phyloP scores from a whole-genome alignment of 305 asterid genomes.

The Fraxinus platypoda region DNA sequence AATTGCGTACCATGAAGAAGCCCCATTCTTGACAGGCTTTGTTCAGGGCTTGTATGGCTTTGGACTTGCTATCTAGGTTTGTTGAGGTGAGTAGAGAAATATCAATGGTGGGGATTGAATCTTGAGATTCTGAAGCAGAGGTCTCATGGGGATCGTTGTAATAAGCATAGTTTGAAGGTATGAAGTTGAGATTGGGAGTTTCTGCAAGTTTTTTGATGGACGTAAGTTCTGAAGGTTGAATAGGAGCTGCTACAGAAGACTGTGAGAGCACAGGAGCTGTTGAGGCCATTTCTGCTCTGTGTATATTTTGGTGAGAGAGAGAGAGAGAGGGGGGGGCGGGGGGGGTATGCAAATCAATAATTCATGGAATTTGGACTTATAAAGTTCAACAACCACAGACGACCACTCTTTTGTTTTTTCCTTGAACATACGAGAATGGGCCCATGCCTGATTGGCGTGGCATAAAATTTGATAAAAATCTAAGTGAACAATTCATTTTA shows the following conservation, averaged over 20 bases:
- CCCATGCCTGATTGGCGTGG: background rate
- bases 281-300: slow-evolving; percentile 11
- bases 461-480: no score
- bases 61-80: slow-evolving; percentile 36
- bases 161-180: slow-evolving; percentile 51
- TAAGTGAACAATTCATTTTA: no score
- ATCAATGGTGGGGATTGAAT: slow-evolving; percentile 59
- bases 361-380: background rate
- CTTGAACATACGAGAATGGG: background rate
- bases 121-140: slow-evolving; percentile 30
- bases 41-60: slow-evolving; percentile 48
- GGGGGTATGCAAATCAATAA: background rate
- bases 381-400: background rate
- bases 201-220: slow-evolving; percentile 51
- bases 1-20: slow-evolving; percentile 61
- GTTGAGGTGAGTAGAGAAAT: slow-evolving; percentile 49
- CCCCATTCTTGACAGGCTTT: slow-evolving; percentile 79
- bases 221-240: slow-evolving; percentile 14
- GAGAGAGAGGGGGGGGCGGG: no score
- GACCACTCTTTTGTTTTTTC: no score
- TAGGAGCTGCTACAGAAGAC: slow-evolving; percentile 1
- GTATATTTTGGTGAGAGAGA: background rate
- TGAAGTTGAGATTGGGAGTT: slow-evolving; percentile 39
- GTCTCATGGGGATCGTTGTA: slow-evolving; percentile 22
- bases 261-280: background rate